These are phyloP conservation scores for Neurospora sp. DNA, from an alignment of 495 filamentous ascomycete species.

Conservation along the genomic window DNA sequence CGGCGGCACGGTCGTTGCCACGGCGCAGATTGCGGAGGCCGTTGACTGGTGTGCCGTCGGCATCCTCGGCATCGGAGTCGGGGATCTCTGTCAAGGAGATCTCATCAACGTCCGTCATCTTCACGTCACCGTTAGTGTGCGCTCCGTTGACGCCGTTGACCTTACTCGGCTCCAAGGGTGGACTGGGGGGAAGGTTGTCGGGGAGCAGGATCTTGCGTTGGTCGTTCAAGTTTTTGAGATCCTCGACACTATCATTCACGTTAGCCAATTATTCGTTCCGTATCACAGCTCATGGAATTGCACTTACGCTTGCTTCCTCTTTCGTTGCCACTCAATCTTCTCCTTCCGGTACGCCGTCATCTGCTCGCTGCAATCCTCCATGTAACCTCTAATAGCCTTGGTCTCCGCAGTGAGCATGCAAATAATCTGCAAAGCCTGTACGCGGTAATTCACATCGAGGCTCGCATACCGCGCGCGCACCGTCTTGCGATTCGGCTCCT, in stretches of 20 bases:
- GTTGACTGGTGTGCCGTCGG: slow-evolving; percentile 27
- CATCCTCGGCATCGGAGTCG: slow-evolving; percentile 53
- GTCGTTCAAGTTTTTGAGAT: slow-evolving; percentile 70
- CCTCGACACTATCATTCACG: slow-evolving; percentile 53
- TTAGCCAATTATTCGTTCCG: slow-evolving; percentile 9
- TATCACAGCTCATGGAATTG: not conserved
- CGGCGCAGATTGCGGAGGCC: slow-evolving; percentile 61
- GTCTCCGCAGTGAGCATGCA: slow-evolving; percentile 82
- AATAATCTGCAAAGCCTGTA: slow-evolving; percentile 73
- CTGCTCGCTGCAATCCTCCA: slow-evolving; percentile 79
- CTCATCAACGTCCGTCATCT: slow-evolving; percentile 53
- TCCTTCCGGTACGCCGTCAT: slow-evolving; percentile 93
- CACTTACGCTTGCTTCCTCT: slow-evolving; percentile 73
- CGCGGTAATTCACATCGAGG: slow-evolving; percentile 73
- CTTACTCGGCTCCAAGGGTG: slow-evolving; percentile 42
- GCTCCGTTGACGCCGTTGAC: slow-evolving; percentile 14
- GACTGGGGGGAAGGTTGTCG: slow-evolving; percentile 60
- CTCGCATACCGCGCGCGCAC: slow-evolving; percentile 58
- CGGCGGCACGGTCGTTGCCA: slow-evolving; percentile 63
- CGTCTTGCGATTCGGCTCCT: slow-evolving; percentile 62
- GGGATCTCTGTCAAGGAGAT: slow-evolving; percentile 40
- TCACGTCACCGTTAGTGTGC: slow-evolving; percentile 35
- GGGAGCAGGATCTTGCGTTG: slow-evolving; percentile 80
- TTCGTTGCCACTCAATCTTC: slow-evolving; percentile 84
- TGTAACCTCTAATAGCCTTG: slow-evolving; percentile 70